Conservation (phyloP, 257 asterid genomes). For the Misopates orontium region DNA sequence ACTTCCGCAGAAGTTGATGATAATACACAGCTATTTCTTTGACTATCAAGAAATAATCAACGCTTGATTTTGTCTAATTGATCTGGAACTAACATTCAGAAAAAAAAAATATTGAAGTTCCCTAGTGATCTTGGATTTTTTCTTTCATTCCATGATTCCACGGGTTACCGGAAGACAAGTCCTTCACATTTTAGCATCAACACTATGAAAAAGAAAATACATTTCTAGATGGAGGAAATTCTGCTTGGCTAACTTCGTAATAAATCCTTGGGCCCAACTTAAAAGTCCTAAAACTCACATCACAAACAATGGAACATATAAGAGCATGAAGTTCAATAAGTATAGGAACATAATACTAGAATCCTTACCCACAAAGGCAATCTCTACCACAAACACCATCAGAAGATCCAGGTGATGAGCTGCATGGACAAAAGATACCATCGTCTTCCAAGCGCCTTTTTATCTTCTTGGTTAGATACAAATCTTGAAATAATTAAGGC, state of each 20-base stretch:
- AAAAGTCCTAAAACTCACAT: conserved; percentile 8
- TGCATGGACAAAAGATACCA: conserved; percentile 89
- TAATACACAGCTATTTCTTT: no score
- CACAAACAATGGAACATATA: neutral
- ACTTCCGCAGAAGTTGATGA: no score
- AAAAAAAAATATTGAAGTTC: no score
- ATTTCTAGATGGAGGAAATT: conserved; percentile 6
- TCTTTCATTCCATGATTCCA: no score
- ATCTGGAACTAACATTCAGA: no score
- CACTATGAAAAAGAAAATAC: conserved; percentile 1
- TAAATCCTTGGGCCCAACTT: conserved; percentile 6
- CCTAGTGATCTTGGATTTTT: no score
- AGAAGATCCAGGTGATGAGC: conserved; percentile 60
- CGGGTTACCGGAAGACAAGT: no score
- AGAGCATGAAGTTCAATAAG: neutral
- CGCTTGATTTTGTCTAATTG: no score
- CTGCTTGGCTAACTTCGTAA: neutral
- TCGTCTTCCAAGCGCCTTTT: conserved; percentile 84
- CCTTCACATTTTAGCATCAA: no score
- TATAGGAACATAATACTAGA: neutral
- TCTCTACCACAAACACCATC: conserved; percentile 79
- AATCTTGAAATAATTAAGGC: conserved; percentile 61
- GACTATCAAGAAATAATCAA: no score
- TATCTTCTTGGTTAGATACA: conserved; percentile 75
- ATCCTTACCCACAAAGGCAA: conserved; percentile 86